phyloP scores from a whole-genome alignment of 805 yeast species.

The Saccharomyces mikatae region DNA sequence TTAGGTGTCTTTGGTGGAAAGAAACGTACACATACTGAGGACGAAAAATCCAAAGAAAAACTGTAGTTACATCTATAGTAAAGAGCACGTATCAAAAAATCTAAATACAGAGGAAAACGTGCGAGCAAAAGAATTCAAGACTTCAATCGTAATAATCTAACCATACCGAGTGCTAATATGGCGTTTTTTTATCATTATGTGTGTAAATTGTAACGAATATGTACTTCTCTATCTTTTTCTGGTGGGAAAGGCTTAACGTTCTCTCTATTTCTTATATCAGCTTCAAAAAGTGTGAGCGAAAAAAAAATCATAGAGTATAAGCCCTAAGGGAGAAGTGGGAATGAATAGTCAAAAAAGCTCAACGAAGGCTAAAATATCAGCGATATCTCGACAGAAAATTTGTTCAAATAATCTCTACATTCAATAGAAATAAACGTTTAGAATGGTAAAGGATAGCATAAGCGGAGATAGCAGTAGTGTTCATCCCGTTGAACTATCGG shows the following conservation, averaged over 20 bases:
- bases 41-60: neutral
- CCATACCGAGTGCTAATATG: neutral
- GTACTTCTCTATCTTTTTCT: neutral
- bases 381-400: neutral
- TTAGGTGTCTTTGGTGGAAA: constrained; percentile 21
- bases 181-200: neutral
- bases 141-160: neutral
- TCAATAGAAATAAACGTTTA: neutral
- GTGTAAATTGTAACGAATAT: neutral
- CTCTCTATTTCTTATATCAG: neutral
- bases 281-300: neutral
- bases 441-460: neutral
- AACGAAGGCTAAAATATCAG: neutral
- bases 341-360: neutral
- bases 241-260: neutral
- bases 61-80: neutral
- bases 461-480: constrained; percentile 11
- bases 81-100: neutral
- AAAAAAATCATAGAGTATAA: neutral
- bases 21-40: neutral
- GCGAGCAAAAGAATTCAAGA: neutral
- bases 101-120: neutral
- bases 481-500: constrained; percentile 28
- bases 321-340: neutral
- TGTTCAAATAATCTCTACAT: neutral